Evolutionary conservation across 495 filamentous ascomycete genomes (phyloP).

Genomic region (Glonium stellatum): DNA sequence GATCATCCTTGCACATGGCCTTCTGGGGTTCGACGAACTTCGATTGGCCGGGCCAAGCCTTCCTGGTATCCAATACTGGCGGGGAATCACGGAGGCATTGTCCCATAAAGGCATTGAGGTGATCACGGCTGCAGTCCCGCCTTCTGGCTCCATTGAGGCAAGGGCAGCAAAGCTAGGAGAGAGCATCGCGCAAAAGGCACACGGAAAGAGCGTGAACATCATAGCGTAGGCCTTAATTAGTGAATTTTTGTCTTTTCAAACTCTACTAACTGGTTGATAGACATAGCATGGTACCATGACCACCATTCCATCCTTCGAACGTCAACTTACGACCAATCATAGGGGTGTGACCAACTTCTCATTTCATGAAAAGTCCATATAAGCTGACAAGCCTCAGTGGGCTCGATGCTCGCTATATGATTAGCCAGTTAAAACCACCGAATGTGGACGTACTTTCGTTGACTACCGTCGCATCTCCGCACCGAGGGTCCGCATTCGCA

Average conservation of each 20-base stretch:
- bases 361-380: neutral
- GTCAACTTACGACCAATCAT: neutral
- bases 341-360: slow-evolving; percentile 12
- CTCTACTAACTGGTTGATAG: slow-evolving; percentile 34
- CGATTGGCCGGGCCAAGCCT: slow-evolving; percentile 61
- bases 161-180: slow-evolving; percentile 60
- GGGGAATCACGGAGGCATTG: slow-evolving; percentile 77
- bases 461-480: slow-evolving; percentile 83
- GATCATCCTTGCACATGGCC: slow-evolving; percentile 79
- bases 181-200: slow-evolving; percentile 58
- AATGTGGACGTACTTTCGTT: slow-evolving; percentile 69
- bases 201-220: slow-evolving; percentile 75
- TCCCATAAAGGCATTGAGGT: slow-evolving; percentile 66
- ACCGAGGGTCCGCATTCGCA: slow-evolving; percentile 72
- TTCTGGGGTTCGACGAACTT: slow-evolving; percentile 85
- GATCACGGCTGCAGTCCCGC: slow-evolving; percentile 72
- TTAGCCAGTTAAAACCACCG: slow-evolving; percentile 64
- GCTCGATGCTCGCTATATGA: slow-evolving; percentile 88
- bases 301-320: slow-evolving; percentile 1
- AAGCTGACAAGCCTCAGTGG: slow-evolving; percentile 47
- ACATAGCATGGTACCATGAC: slow-evolving; percentile 61
- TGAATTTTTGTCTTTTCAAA: neutral
- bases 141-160: slow-evolving; percentile 70
- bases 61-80: slow-evolving; percentile 84
- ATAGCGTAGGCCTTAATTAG: slow-evolving; percentile 56